These are phyloP conservation scores for Zygoascus ofunaensis DNA, from an alignment of 805 yeast species.

Conservation along the genomic window DNA sequence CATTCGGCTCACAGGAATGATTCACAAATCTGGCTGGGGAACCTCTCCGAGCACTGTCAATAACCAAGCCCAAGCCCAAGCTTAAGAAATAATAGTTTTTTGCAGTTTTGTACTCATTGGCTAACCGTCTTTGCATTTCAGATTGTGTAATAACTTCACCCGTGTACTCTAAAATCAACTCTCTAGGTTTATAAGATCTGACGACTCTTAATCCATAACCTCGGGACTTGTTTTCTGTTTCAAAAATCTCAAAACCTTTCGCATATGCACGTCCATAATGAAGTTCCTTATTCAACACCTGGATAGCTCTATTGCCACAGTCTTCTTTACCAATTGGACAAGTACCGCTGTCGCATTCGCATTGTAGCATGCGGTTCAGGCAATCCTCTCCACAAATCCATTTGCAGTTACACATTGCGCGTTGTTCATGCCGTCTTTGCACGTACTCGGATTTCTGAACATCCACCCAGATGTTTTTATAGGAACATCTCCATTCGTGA, in stretches of 20 bases:
- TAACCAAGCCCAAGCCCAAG: conserved; percentile 35
- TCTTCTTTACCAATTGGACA: conserved; percentile 28
- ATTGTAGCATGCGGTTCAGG: conserved; percentile 26
- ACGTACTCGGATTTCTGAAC: conserved; percentile 6
- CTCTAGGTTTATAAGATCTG: conserved; percentile 30
- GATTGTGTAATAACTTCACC: conserved; percentile 39
- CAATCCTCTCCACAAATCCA: conserved; percentile 31
- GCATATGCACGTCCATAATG: conserved; percentile 18
- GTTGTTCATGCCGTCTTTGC: conserved; percentile 5
- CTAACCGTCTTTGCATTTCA: conserved; percentile 33
- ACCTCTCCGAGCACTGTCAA: conserved; percentile 39
- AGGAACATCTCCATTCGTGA: conserved; percentile 25
- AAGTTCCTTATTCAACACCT: conserved; percentile 17
- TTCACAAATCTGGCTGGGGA: conserved; percentile 43
- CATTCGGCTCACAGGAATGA: conserved; percentile 42
- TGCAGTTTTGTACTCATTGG: conserved; percentile 27
- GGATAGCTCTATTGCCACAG: conserved; percentile 35
- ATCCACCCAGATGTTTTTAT: conserved; percentile 17
- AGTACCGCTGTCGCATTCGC: conserved; percentile 29
- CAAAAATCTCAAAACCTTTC: conserved; percentile 22
- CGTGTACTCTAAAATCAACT: conserved; percentile 39
- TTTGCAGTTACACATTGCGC: conserved; percentile 19
- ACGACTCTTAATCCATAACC: conserved; percentile 38
- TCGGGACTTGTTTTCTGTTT: conserved; percentile 27
- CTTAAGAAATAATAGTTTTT: conserved; percentile 35